Base-by-base conservation (phyloP, 371 early-diverging fungal genomes). In the Gilbertella persicaria region DNA sequence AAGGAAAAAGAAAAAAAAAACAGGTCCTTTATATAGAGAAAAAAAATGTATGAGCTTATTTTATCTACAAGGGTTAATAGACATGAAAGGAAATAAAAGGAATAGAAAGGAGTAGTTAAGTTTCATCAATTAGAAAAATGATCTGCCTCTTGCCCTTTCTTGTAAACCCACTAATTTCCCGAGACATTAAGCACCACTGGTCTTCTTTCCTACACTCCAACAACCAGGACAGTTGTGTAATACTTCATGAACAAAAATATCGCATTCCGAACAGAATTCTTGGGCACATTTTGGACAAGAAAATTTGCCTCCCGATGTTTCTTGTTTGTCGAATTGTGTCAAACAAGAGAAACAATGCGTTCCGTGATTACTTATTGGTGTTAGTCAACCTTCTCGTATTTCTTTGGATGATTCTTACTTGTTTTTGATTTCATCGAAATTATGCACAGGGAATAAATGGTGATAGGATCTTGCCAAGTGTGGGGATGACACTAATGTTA, bases 221-320 rank as follows among this genome's bases (percentile, higher is more conserved):
- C 96, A 95, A 4, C 95, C 93, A 13, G 94, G 93, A 66, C 98
- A 97, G 58, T 92, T 94, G 60, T 95, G 96, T 33, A 97, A 73
- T 10, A 89, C 88, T 58, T 96, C 96, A 65, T 97, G 98, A 12
- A 93, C 79, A 69, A 89, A 97, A 6, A 93, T 64, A 72, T 97
- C 98, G 65, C 98, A 97, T 26, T 96, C 97, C 29, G 92, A 61
- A 57, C 98, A 97, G 60, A 93, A 94, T n/a, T 79, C 78, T 26
- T 88, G 74, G 8, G 69, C 55, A 63, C 98, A 97, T 26, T 82
- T 71, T 12, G 86, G 86, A 62, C 98, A 97, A 29, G 81, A 71
- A 59, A 80, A 94, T 20, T 23, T 51, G 1, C 51, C 62, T n/a
- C 53, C 50, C 10, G 67, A 29, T 41, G 54, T 28, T 37, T 68